phyloP scores from a whole-genome alignment of 805 yeast species.

The Yamadazyma takamatsuzukensis region DNA sequence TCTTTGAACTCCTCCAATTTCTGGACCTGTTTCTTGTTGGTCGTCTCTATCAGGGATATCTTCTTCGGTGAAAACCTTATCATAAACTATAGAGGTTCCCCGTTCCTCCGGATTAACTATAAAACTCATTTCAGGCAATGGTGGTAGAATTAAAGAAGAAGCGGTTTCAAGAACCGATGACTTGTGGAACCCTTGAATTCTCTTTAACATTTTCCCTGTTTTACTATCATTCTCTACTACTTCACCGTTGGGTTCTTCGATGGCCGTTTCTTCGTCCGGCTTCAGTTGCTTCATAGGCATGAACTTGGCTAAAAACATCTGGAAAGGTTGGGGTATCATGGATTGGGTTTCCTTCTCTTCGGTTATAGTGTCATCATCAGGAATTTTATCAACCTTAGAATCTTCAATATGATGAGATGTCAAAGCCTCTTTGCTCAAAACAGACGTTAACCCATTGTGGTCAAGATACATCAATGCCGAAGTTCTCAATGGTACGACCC shows the following conservation, averaged over 20 bases:
- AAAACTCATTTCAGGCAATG: slow-evolving; percentile 67
- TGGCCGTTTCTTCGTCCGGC: slow-evolving; percentile 11
- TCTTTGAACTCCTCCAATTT: not conserved
- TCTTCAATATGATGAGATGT: slow-evolving; percentile 12
- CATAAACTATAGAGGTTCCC: slow-evolving; percentile 73
- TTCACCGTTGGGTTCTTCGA: slow-evolving; percentile 8
- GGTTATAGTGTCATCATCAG: slow-evolving; percentile 10
- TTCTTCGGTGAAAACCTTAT: slow-evolving; percentile 53
- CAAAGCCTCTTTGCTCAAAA: slow-evolving; percentile 14
- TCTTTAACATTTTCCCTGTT: slow-evolving; percentile 17
- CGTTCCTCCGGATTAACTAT: slow-evolving; percentile 66
- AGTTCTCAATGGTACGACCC: slow-evolving; percentile 92
- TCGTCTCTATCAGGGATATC: slow-evolving; percentile 10
- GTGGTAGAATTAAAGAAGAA: slow-evolving; percentile 71
- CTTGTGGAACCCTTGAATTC: slow-evolving; percentile 46
- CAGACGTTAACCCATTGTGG: slow-evolving; percentile 56
- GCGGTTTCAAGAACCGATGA: slow-evolving; percentile 80
- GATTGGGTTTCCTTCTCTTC: slow-evolving; percentile 7
- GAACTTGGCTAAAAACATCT: slow-evolving; percentile 36
- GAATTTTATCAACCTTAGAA: slow-evolving; percentile 11
- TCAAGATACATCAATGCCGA: slow-evolving; percentile 82
- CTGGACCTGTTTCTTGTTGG: slow-evolving; percentile 7
- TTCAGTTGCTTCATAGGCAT: slow-evolving; percentile 37
- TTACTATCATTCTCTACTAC: slow-evolving; percentile 9
- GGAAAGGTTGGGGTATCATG: slow-evolving; percentile 22